Evolutionary conservation across 768 basidiomycete genomes (phyloP).

Genomic region (Boletellus emodensis): DNA sequence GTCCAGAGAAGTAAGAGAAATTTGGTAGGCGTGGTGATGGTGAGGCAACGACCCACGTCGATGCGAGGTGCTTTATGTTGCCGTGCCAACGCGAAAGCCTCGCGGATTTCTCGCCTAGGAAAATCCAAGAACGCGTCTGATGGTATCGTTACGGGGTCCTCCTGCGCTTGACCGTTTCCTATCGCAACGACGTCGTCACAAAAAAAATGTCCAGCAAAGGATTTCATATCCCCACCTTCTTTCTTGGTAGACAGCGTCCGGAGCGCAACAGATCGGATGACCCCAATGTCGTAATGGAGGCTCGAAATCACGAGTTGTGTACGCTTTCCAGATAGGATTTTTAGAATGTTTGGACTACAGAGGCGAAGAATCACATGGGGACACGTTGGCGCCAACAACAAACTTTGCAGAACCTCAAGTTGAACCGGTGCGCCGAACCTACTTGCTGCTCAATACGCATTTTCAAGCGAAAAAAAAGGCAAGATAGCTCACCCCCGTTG

Average conservation of each 20-base stretch:
- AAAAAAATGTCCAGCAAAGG: background rate
- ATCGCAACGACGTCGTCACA: background rate
- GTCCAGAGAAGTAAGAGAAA: conserved; percentile 70
- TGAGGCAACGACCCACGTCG: conserved; percentile 65
- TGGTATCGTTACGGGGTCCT: conserved; percentile 18
- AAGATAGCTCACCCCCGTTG: conserved; percentile 43
- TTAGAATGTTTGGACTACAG: conserved; percentile 55
- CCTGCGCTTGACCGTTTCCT: conserved; percentile 17
- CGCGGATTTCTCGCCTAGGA: conserved; percentile 52
- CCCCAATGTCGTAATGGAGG: conserved; percentile 34
- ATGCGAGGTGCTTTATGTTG: conserved; percentile 61
- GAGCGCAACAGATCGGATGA: conserved; percentile 37
- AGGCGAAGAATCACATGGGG: conserved; percentile 64
- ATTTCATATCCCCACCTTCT: conserved; percentile 32
- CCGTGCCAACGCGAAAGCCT: conserved; percentile 53
- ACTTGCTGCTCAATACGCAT: background rate
- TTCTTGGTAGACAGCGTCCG: conserved; percentile 36
- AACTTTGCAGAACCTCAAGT: conserved; percentile 61
- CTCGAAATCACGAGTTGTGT: conserved; percentile 29
- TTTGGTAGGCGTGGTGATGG: conserved; percentile 49
- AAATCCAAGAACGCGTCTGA: conserved; percentile 48
- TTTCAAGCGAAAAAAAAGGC: background rate
- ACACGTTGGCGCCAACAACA: conserved; percentile 61
- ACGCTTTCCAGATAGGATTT: conserved; percentile 39
- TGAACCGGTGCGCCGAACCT: conserved; percentile 50